A percentile compares a stretch with the other conserved stretches of the same genome.
Conservation (phyloP, 225 moss, liverwort and hornwort genomes). For the Physcomitrellopsis africana region DNA sequence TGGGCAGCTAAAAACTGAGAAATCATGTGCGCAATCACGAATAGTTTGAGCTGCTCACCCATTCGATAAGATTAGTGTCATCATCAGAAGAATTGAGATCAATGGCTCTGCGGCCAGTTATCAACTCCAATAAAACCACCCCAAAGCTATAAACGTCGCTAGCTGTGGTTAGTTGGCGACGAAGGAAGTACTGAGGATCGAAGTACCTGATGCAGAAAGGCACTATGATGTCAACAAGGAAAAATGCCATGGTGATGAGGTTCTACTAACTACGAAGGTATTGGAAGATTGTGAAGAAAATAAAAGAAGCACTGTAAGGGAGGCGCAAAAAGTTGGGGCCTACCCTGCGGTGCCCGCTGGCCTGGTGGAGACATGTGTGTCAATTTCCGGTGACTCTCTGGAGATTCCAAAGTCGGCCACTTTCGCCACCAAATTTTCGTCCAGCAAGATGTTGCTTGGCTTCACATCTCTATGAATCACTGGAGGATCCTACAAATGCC, state of each 20-base stretch:
- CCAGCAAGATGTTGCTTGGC: slow-evolving; percentile 58
- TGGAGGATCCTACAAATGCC: slow-evolving; percentile 45
- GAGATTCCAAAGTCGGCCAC: slow-evolving; percentile 66
- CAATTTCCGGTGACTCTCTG: slow-evolving; percentile 47
- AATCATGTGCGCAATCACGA: neutral
- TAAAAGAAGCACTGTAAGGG: too few relatives aligned
- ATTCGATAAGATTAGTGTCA: slow-evolving; percentile 61
- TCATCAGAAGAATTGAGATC: slow-evolving; percentile 32
- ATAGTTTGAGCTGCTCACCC: slow-evolving; percentile 46
- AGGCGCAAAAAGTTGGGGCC: too few relatives aligned
- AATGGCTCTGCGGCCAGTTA: neutral
- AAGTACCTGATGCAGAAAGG: slow-evolving; percentile 16
- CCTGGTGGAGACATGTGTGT: slow-evolving; percentile 60
- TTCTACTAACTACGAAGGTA: too few relatives aligned
- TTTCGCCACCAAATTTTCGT: slow-evolving; percentile 58
- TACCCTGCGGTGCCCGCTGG: slow-evolving; percentile 72
- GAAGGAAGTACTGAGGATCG: slow-evolving; percentile 36
- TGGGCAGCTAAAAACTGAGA: neutral
- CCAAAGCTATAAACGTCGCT: slow-evolving; percentile 67
- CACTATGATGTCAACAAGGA: slow-evolving; percentile 11
- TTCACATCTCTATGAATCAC: slow-evolving; percentile 65
- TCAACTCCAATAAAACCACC: slow-evolving; percentile 55
- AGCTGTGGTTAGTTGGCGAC: slow-evolving; percentile 60
- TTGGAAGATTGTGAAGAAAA: too few relatives aligned
- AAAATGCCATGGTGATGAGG: neutral